A percentile compares a stretch with the other conserved stretches of the same genome.
These are phyloP conservation scores for Datisca glomerata DNA, from an alignment of 306 rosid genomes.

Conservation along the genomic window DNA sequence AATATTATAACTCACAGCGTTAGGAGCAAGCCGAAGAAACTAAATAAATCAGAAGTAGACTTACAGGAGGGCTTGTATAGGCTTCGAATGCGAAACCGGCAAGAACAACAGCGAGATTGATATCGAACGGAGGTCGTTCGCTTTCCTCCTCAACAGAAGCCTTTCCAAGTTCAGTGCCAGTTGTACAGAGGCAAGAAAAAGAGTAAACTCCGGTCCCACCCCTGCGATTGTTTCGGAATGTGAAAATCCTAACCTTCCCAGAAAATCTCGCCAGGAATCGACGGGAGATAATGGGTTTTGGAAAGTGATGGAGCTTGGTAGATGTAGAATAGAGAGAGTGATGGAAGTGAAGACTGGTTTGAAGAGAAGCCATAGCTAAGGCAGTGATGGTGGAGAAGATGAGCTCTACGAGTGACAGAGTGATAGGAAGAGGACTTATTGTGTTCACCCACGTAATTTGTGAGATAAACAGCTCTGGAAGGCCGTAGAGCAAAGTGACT, in stretches of 20 bases:
- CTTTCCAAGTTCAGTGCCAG: conserved; percentile 29
- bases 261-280: conserved; percentile 14
- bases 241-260: conserved; percentile 20
- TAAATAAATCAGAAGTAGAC: neutral
- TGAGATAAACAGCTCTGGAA: neutral
- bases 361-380: conserved; percentile 45
- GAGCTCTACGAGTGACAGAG: neutral
- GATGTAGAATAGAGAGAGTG: conserved; percentile 17
- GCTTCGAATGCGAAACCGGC: conserved; percentile 95
- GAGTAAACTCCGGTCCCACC: conserved; percentile 21
- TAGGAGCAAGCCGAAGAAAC: too few relatives aligned
- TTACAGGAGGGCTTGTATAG: conserved; percentile 65
- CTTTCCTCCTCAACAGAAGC: conserved; percentile 18
- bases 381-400: neutral
- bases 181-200: conserved; percentile 25
- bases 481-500: neutral
- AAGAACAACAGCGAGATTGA: conserved; percentile 78
- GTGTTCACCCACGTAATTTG: neutral
- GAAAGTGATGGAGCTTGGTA: conserved; percentile 9
- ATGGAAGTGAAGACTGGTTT: conserved; percentile 30
- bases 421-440: neutral
- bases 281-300: conserved; percentile 12
- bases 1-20: too few relatives aligned
- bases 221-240: conserved; percentile 7
- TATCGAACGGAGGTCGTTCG: conserved; percentile 62